A percentile compares a stretch with the other conserved stretches of the same genome.
phyloP scores from a whole-genome alignment of 2,329 filamentous ascomycete species.

The Trichoderma oligosporum region DNA sequence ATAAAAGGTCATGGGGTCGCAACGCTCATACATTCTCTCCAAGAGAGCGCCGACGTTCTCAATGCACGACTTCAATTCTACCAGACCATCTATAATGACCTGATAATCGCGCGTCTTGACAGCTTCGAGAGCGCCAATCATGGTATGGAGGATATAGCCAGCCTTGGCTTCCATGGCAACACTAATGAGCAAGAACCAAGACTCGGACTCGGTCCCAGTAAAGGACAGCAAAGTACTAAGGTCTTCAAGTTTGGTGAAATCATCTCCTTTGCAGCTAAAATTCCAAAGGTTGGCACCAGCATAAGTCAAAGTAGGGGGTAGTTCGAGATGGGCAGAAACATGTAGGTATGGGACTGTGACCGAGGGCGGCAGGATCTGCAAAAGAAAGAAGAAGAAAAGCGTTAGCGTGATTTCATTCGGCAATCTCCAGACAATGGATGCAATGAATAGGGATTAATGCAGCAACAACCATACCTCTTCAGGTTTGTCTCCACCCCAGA shows the following conservation, averaged over 20 bases:
- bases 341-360: slow-evolving; percentile 73
- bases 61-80: slow-evolving; percentile 62
- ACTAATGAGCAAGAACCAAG: slow-evolving; percentile 90
- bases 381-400: too few relatives aligned
- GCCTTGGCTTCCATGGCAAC: slow-evolving; percentile 85
- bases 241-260: slow-evolving; percentile 64
- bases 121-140: slow-evolving; percentile 72
- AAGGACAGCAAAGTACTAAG: slow-evolving; percentile 74
- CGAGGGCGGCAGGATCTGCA: slow-evolving; percentile 63
- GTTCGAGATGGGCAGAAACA: slow-evolving; percentile 68
- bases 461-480: slow-evolving; percentile 55
- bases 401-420: background rate
- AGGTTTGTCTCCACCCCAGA: slow-evolving; percentile 79
- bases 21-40: slow-evolving; percentile 83
- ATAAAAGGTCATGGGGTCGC: slow-evolving; percentile 84
- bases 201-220: slow-evolving; percentile 83
- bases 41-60: slow-evolving; percentile 65
- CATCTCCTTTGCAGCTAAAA: slow-evolving; percentile 55
- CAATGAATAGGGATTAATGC: too few relatives aligned
- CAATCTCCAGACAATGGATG: too few relatives aligned
- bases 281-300: slow-evolving; percentile 88
- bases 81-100: slow-evolving; percentile 60
- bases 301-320: slow-evolving; percentile 89
- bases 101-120: slow-evolving; percentile 57
- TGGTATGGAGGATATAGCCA: slow-evolving; percentile 68